Base-by-base conservation (phyloP, 2,329 filamentous ascomycete genomes). In the Rhexocercosporidium sp. region DNA sequence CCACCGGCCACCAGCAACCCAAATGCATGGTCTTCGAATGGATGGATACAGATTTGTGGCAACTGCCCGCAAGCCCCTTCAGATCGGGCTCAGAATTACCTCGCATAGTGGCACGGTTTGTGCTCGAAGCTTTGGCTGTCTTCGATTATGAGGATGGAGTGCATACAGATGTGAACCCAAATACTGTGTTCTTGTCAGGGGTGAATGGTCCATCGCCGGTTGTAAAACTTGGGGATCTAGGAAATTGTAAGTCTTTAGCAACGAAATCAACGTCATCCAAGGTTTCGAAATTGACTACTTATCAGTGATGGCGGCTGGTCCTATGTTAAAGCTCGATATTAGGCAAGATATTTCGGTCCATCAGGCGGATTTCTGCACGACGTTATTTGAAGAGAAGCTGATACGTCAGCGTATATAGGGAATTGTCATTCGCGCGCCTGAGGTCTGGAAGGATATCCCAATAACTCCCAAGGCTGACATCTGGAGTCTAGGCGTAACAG, bases 91-190 rank as follows among this genome's bases (percentile, higher is more conserved):
- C 53, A 39, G 9, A 12, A 20, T 39, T 56, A 20, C 27, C 29
- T 22, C 27, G 31, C 29, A 39, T 56, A 20, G n/a, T 56, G 18
- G 53, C 31, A 9, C 27, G 53, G 20, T 56, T 29, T 12, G 2
- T 56, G 9, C 31, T 56, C 9, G 27, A 34, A 39, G 53, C 53
- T 22, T 16, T 56, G 6, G 53, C n/a, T 1, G n/a, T 56, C n/a
- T 20, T 56, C 4, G 29, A 34, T 20, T 11, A 12, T n/a, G 31
- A 56, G 16, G 27, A 56, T 1, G 53, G 18, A 5, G 31, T 37
- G 8, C 53, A 56, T 37, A 37, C 53, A 12, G 53, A 56, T 56
- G n/a, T 56, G 9, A 56, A 56, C 9, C 53, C 53, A 34, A 56
- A 56, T 20, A 56, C 37, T 6, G 16, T 39, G 18, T 56, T 37